Conservation (phyloP, 2,329 filamentous ascomycete species). For the Pyrenophora teres region DNA sequence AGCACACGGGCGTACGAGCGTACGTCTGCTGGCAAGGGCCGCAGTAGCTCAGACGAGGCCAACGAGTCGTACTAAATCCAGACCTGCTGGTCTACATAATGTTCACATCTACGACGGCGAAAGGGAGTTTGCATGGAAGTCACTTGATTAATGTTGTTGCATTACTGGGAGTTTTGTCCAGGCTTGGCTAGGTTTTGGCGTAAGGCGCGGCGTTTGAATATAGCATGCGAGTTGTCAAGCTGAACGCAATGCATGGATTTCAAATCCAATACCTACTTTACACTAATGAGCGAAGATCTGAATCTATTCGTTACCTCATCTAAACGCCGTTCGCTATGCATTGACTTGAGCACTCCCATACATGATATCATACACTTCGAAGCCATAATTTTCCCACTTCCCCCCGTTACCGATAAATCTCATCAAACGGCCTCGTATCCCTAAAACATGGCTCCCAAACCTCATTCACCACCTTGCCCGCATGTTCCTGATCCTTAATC, state of each 20-base stretch:
- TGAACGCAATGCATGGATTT: constrained; percentile 22
- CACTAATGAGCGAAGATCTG: constrained; percentile 21
- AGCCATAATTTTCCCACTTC: too few species aligned
- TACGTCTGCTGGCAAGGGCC: constrained; percentile 34
- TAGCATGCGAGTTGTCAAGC: neutral
- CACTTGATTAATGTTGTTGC: constrained; percentile 5
- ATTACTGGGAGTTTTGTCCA: constrained; percentile 11
- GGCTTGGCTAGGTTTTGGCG: neutral
- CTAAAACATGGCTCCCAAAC: constrained; percentile 98
- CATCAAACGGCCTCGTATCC: constrained; percentile 94
- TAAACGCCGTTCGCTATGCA: constrained; percentile 9
- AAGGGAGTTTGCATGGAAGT: constrained; percentile 15
- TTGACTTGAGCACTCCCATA: neutral
- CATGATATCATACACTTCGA: neutral
- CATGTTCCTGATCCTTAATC: constrained; percentile 85
- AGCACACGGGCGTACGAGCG: constrained; percentile 43
- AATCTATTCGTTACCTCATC: neutral
- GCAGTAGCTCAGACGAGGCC: constrained; percentile 30
- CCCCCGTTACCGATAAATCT: constrained; percentile 75
- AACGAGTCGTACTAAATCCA: constrained; percentile 27
- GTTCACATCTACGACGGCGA: constrained; percentile 22
- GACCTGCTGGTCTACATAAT: constrained; percentile 13
- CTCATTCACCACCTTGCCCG: constrained; percentile 86
- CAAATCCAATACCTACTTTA: neutral
- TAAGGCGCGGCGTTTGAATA: neutral